Percentiles rank a stretch among this genome's conserved stretches.
phyloP scores from a whole-genome alignment of 1,139 yeast genomes.

The Eremothecium coryli region DNA sequence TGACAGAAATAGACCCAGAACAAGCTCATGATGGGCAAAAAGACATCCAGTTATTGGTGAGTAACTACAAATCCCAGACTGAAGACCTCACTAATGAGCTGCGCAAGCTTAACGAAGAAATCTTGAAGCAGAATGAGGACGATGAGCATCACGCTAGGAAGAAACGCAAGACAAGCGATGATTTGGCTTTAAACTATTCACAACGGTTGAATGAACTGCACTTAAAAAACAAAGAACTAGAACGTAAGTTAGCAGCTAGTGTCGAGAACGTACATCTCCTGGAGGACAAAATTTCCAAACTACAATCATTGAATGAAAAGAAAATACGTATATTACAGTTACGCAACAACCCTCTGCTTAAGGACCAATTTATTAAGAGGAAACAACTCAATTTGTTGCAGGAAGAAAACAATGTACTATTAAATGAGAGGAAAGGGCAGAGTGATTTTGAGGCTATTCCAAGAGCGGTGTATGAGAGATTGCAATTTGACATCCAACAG shows the following conservation, averaged over 20 bases:
- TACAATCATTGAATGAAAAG: slow-evolving; percentile 33
- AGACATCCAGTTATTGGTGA: slow-evolving; percentile 41
- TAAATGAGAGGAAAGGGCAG: slow-evolving; percentile 15
- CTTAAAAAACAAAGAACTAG: slow-evolving; percentile 37
- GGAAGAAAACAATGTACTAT: slow-evolving; percentile 54
- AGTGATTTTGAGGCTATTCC: slow-evolving; percentile 39
- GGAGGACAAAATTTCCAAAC: slow-evolving; percentile 32
- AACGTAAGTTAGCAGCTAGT: slow-evolving; percentile 35
- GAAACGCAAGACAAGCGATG: slow-evolving; percentile 29
- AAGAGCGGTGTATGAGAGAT: slow-evolving; percentile 53
- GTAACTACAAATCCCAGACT: slow-evolving; percentile 49
- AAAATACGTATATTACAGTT: slow-evolving; percentile 51
- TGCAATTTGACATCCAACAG: slow-evolving; percentile 45
- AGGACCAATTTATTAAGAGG: slow-evolving; percentile 55
- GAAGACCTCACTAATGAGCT: slow-evolving; percentile 36
- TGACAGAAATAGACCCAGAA: slow-evolving; percentile 15
- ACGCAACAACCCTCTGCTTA: slow-evolving; percentile 56
- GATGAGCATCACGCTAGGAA: slow-evolving; percentile 17
- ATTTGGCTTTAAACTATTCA: slow-evolving; percentile 26
- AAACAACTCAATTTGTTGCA: slow-evolving; percentile 43
- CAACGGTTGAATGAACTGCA: slow-evolving; percentile 35
- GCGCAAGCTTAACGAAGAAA: slow-evolving; percentile 27
- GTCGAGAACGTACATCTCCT: slow-evolving; percentile 32
- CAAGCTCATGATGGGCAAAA: slow-evolving; percentile 17
- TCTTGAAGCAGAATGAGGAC: slow-evolving; percentile 20